A percentile compares a stretch with the other conserved stretches of the same genome.
Evolutionary conservation across 805 yeast genomes (phyloP).

Genomic region (Saturnispora sanitii): DNA sequence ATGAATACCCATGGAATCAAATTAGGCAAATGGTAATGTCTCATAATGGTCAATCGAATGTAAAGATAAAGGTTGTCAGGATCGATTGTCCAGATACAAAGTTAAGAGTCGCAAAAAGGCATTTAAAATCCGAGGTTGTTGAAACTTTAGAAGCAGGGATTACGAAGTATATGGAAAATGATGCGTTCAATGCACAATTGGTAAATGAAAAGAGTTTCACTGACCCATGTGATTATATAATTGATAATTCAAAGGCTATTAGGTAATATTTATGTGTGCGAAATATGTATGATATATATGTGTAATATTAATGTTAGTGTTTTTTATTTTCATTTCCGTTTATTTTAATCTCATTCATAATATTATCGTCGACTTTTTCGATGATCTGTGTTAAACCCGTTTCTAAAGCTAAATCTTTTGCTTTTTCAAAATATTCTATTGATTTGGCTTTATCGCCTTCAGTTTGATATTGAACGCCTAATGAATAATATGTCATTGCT

Average conservation of each 20-base stretch:
- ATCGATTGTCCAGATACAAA: constrained; percentile 27
- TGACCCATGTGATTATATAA: constrained; percentile 14
- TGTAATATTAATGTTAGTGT: too few relatives aligned
- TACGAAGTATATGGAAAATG: constrained; percentile 44
- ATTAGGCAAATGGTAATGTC: constrained; percentile 30
- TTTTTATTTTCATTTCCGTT: too few relatives aligned
- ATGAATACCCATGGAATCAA: constrained; percentile 49
- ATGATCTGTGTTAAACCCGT: constrained; percentile 56
- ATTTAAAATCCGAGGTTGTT: constrained; percentile 48
- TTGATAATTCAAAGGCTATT: constrained; percentile 12
- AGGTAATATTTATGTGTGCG: too few relatives aligned
- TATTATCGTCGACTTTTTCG: constrained; percentile 54
- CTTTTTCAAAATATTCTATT: constrained; percentile 51
- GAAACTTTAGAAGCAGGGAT: constrained; percentile 39
- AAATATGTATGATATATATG: too few relatives aligned
- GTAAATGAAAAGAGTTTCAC: constrained; percentile 14
- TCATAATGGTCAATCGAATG: constrained; percentile 1
- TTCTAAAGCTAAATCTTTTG: constrained; percentile 60
- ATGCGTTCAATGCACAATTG: constrained; percentile 49
- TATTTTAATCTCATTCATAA: not conserved
- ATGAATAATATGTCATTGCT: constrained; percentile 74
- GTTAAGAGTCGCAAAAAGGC: constrained; percentile 56
- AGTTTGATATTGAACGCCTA: constrained; percentile 72
- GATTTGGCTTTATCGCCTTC: constrained; percentile 47
- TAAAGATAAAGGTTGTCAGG: constrained; percentile 25